Base-by-base conservation (phyloP, 2,329 filamentous ascomycete genomes). In the Colletotrichum tanaceti region DNA sequence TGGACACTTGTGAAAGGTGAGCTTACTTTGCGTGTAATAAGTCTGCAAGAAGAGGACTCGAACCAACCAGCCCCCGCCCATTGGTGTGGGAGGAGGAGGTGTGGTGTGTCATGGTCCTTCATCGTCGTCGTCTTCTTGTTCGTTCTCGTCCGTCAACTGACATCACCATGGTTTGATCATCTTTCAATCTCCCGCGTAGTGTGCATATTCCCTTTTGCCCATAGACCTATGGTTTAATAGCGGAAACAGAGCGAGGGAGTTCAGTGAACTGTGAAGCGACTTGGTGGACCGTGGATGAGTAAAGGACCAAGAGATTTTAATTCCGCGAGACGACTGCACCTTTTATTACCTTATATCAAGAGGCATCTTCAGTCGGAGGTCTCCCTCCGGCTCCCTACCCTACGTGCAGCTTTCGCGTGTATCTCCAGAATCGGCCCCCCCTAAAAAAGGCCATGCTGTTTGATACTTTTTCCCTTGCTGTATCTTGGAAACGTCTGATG, bases 401-500 rank as follows among this genome's bases (percentile, higher is more conserved):
- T 35, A 11, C 1, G 4, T 22, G 41, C 39, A 55, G 28, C 39
- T 41, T 47, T 38, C 39, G 62, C 39, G 18, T 52, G 20, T 18
- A 39, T 35, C 22, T 22, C 28, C 32, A 24, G 16, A 52, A 35
- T 35, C 35, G 10, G 35, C 38, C 9, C n/a, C n/a, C n/a, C n/a
- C n/a, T n/a, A n/a, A 9, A 20, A 52, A 43, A 53, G 5, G 44
- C 43, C 57, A 22, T n/a, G 18, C 53, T 39, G 54, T 24, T 52
- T 24, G 7, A 59, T 52, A 32, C 57, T 58, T 32, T 32, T 32
- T 28, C 18, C 38, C 38, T 10, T 32, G 6, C 53, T 53, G 54
- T 59, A 53, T 35, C 32, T 18, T n/a, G 38, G 24, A 53, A 59
- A 53, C 62, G 28, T 46, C 9, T 28, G 54, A 44, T 44, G 24